phyloP scores from a whole-genome alignment of 371 early-diverging fungal genomes.

The Lichtheimia ornata region DNA sequence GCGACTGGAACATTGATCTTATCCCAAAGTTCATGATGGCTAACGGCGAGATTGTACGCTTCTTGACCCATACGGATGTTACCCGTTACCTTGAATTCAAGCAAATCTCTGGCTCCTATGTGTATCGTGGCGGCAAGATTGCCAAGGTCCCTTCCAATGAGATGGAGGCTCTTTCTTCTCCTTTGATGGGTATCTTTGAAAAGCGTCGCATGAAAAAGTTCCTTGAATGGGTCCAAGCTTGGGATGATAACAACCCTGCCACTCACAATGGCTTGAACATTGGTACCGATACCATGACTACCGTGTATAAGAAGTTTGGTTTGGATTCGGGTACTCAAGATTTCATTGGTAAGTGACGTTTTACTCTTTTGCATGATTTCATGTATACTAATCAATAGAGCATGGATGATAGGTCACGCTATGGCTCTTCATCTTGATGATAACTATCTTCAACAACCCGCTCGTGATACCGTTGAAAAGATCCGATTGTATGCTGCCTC shows the following conservation, averaged over 20 bases:
- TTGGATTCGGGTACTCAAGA: slow-evolving; percentile 94
- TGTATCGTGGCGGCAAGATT: slow-evolving; percentile 88
- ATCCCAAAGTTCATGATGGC: slow-evolving; percentile 99
- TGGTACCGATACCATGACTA: slow-evolving; percentile 74
- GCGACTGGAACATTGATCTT: slow-evolving; percentile 97
- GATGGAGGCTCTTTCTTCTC: slow-evolving; percentile 83
- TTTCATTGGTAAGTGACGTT: slow-evolving; percentile 76
- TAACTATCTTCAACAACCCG: slow-evolving; percentile 83
- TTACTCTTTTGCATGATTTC: too few relatives aligned
- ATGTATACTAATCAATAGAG: background rate
- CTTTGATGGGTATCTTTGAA: slow-evolving; percentile 95
- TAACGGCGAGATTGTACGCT: slow-evolving; percentile 87
- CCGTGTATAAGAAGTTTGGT: slow-evolving; percentile 91
- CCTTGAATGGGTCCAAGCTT: slow-evolving; percentile 92
- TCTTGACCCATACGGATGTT: slow-evolving; percentile 93
- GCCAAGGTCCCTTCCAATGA: slow-evolving; percentile 97
- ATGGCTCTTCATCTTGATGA: slow-evolving; percentile 98
- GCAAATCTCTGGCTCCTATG: slow-evolving; percentile 95
- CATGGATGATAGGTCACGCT: slow-evolving; percentile 75
- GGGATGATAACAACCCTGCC: slow-evolving; percentile 76
- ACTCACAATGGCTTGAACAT: slow-evolving; percentile 88
- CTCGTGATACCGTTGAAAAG: slow-evolving; percentile 92
- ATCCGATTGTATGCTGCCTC: slow-evolving; percentile 94
- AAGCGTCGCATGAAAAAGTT: slow-evolving; percentile 96
- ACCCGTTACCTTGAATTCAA: slow-evolving; percentile 98